Evolutionary conservation across 306 rosid genomes (phyloP).

Genomic region (Sicyos edulis): DNA sequence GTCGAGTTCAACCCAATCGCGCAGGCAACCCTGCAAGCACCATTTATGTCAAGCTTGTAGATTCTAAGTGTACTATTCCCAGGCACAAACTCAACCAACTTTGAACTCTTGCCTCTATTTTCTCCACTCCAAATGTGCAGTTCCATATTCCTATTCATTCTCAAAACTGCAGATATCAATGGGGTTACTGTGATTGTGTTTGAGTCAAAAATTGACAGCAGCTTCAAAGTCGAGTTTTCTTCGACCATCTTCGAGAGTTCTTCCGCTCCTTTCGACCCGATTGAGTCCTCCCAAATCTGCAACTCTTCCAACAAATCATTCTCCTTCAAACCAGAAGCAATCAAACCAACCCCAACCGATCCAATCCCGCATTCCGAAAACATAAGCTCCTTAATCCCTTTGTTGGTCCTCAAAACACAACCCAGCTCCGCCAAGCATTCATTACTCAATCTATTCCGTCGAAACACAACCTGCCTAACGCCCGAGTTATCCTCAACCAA

Average conservation of each 20-base stretch:
- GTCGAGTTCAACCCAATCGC: constrained; percentile 80
- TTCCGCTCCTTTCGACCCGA: constrained; percentile 88
- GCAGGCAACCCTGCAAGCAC: constrained; percentile 73
- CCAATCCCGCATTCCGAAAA: constrained; percentile 69
- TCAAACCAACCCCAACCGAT: constrained; percentile 51
- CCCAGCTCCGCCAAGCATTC: constrained; percentile 47
- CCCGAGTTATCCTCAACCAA: constrained; percentile 39
- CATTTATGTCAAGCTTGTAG: constrained; percentile 57
- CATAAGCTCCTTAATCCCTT: constrained; percentile 68
- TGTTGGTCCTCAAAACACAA: constrained; percentile 43
- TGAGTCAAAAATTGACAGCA: constrained; percentile 71
- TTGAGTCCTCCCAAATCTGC: constrained; percentile 92
- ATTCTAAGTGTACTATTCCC: constrained; percentile 59
- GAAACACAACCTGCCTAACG: constrained; percentile 47
- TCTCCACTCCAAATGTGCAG: constrained; percentile 84
- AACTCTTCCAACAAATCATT: constrained; percentile 71
- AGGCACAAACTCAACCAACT: constrained; percentile 86
- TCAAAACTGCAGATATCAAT: constrained; percentile 77
- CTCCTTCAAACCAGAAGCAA: constrained; percentile 67
- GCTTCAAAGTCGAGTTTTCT: constrained; percentile 62
- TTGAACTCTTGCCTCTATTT: constrained; percentile 55
- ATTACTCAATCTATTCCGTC: constrained; percentile 52
- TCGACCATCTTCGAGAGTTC: constrained; percentile 92
- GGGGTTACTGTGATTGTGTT: constrained; percentile 66
- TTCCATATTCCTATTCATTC: constrained; percentile 71